Evolutionary conservation across 2,329 filamentous ascomycete species (phyloP), one percentile per base, ranked within the genome.

Genomic region (Neoarthrinium moseri): DNA sequence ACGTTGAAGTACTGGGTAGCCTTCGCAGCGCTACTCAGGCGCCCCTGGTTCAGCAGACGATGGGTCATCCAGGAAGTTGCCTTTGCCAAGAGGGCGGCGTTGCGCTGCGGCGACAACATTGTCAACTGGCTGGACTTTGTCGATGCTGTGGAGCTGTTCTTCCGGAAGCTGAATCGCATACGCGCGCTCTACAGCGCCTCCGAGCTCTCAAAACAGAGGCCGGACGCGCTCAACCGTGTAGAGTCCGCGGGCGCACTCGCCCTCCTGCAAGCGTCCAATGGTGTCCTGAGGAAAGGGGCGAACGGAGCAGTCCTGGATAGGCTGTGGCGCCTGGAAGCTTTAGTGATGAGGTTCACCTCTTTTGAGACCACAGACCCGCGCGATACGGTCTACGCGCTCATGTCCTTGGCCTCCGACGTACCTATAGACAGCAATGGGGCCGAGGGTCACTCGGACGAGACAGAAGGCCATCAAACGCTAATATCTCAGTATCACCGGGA

Each of bases 341-440:
- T 61, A 3, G 51, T 60, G 1, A 55, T 53, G 12, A 42, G 23
- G 5, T 33, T 61, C 1, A 41, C 42, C 3, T 24, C 45, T 2
- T 61, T 59, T 32, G 51, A 59, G 12, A 43, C 52, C 1, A 45
- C 56, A 5, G 55, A 61, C 35, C 59, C 57, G 3, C 49, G 53
- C 15, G 59, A 61, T 47, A 56, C 51, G 1, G 54, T 61, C 17
- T 53, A 53, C 47, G 50, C 52, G 15, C 39, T 61, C 2, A 37
- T 51, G 5, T 29, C 26, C 8, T 29, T 29, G 26, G 26, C 26
- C 8, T 8, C 8, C n/a, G 53, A 51, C 42, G 51, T 61, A 15
- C 48, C 55, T 4, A 52, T 47, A 20, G 56, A 56, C 18, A 52
- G 51, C 7, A 36, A 24, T 7, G 30, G 20, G 11, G 29, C n/a